A percentile compares a stretch with the other conserved stretches of the same genome.
Conservation (phyloP, 1,284 basidiomycete genomes). For the Irpex sp. region DNA sequence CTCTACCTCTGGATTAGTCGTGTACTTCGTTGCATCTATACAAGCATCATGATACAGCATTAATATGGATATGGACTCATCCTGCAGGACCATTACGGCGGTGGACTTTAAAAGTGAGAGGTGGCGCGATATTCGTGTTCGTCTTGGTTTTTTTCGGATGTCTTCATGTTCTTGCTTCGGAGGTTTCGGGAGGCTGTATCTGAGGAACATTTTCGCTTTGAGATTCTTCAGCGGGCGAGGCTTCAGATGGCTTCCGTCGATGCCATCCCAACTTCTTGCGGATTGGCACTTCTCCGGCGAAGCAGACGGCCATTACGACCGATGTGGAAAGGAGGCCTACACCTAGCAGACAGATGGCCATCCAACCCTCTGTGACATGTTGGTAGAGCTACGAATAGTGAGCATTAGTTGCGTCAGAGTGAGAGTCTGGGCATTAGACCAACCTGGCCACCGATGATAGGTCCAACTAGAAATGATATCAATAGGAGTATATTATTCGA, state of each 20-base stretch:
- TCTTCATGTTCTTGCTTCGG: neutral
- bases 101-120: no score
- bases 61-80: neutral
- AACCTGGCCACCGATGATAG: constrained; percentile 75
- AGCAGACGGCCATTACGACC: constrained; percentile 48
- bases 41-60: neutral
- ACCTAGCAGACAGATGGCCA: constrained; percentile 56
- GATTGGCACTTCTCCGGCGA: constrained; percentile 58
- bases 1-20: neutral
- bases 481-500: neutral
- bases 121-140: neutral
- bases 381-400: constrained; percentile 59
- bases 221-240: neutral
- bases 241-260: neutral
- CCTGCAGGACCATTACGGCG: neutral
- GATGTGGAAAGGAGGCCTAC: constrained; percentile 50
- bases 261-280: constrained; percentile 2
- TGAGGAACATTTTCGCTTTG: neutral
- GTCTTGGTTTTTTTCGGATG: neutral
- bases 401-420: constrained; percentile 1
- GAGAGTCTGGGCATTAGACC: constrained; percentile 12
- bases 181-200: neutral
- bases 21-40: neutral
- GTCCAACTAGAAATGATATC: constrained; percentile 57
- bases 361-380: constrained; percentile 62